phyloP scores from a whole-genome alignment of 1,284 basidiomycete genomes.

The Pyrrhoderma noxium region DNA sequence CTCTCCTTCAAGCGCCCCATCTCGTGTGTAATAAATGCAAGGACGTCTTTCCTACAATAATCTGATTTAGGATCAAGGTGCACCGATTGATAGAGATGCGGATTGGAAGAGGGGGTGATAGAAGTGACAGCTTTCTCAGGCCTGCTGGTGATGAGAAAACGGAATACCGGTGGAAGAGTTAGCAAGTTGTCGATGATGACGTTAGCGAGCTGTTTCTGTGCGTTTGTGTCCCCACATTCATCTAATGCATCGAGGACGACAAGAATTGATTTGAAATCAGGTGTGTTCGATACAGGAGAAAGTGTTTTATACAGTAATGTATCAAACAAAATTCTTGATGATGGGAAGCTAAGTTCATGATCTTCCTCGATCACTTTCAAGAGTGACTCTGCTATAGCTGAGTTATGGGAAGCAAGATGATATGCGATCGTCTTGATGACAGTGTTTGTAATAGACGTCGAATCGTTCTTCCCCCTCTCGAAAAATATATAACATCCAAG shows the following conservation, averaged over 20 bases:
- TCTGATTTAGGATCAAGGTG: background rate
- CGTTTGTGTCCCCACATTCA: background rate
- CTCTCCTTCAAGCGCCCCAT: background rate
- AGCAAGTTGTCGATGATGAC: background rate
- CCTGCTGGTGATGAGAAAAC: slow-evolving; percentile 1
- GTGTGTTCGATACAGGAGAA: background rate
- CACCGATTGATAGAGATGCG: background rate
- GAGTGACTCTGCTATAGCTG: too few relatives aligned
- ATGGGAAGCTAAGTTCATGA: too few relatives aligned
- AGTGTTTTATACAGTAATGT: background rate
- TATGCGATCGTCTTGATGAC: too few relatives aligned
- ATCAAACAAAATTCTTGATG: background rate
- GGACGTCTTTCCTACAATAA: background rate
- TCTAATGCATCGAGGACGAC: slow-evolving; percentile 1
- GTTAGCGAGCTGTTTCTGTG: background rate
- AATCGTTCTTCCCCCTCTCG: too few relatives aligned
- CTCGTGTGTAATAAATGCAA: background rate
- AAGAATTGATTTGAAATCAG: background rate
- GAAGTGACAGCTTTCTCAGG: background rate
- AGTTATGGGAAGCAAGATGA: too few relatives aligned
- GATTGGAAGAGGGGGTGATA: too few relatives aligned
- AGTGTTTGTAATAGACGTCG: too few relatives aligned
- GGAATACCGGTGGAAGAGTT: too few relatives aligned
- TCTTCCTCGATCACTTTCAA: too few relatives aligned
- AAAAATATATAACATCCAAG: too few relatives aligned